Evolutionary conservation across 2,329 filamentous ascomycete species (phyloP).

Genomic region (Colletotrichum sp.): DNA sequence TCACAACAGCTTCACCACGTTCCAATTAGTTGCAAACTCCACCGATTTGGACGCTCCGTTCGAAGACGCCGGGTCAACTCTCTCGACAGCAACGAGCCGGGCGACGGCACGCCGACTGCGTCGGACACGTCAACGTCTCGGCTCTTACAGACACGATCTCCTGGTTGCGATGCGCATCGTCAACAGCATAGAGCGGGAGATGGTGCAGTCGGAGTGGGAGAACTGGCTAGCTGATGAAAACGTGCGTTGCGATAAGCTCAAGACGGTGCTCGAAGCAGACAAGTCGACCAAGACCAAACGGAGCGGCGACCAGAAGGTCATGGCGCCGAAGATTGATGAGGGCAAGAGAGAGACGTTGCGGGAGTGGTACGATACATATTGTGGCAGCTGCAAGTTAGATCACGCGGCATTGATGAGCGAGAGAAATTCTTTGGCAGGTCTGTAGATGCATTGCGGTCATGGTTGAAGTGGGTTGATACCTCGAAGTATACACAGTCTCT

Average conservation of each 20-base stretch:
- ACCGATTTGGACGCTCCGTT: constrained; percentile 63
- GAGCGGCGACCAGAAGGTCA: constrained; percentile 19
- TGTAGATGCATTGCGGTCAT: not conserved
- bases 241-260: constrained; percentile 71
- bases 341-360: constrained; percentile 41
- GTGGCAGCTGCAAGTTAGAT: constrained; percentile 60
- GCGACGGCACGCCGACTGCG: constrained; percentile 70
- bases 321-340: constrained; percentile 26
- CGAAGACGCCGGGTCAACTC: constrained; percentile 53
- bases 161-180: constrained; percentile 89
- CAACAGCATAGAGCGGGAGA: constrained; percentile 86
- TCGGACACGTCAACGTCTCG: constrained; percentile 82
- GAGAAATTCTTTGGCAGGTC: constrained; percentile 6
- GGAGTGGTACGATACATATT: constrained; percentile 59
- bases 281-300: constrained; percentile 8
- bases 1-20: constrained; percentile 62
- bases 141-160: constrained; percentile 85
- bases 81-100: constrained; percentile 54
- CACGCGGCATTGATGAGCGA: constrained; percentile 31
- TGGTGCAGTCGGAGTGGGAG: constrained; percentile 89
- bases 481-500: constrained; percentile 1
- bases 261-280: constrained; percentile 44
- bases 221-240: constrained; percentile 87
- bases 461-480: not conserved
- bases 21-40: constrained; percentile 61